phyloP scores from a whole-genome alignment of 2,329 filamentous ascomycete genomes.

The Colletotrichum navitas region DNA sequence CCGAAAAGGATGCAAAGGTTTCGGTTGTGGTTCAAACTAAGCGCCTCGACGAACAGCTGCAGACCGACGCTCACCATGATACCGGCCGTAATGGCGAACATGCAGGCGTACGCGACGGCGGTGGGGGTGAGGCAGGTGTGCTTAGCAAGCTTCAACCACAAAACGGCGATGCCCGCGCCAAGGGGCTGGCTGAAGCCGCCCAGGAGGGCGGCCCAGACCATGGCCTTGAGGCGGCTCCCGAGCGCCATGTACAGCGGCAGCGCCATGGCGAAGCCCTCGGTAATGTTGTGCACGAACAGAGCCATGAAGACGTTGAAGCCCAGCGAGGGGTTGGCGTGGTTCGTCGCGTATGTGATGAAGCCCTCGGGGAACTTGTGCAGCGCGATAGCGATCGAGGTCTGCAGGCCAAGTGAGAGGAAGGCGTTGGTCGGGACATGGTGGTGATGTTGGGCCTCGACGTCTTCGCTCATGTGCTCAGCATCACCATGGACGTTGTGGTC shows the following conservation, averaged over 20 bases:
- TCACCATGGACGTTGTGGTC: constrained; percentile 46
- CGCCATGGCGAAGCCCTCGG: constrained; percentile 95
- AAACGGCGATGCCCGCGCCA: constrained; percentile 84
- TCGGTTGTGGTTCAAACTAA: constrained; percentile 84
- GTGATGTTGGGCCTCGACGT: constrained; percentile 76
- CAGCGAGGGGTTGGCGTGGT: constrained; percentile 90
- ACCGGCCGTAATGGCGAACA: constrained; percentile 91
- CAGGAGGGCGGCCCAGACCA: constrained; percentile 84
- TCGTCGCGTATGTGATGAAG: constrained; percentile 94
- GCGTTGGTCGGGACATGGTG: constrained; percentile 96
- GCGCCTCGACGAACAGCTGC: constrained; percentile 87
- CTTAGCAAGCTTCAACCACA: constrained; percentile 84
- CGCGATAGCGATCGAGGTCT: constrained; percentile 94
- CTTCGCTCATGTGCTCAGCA: constrained; percentile 49
- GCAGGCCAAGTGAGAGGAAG: constrained; percentile 93
- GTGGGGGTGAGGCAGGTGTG: constrained; percentile 63
- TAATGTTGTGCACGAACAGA: constrained; percentile 97
- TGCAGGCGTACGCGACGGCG: constrained; percentile 76
- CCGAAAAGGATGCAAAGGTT: constrained; percentile 83
- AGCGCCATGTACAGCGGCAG: constrained; percentile 93
- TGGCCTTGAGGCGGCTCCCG: constrained; percentile 82
- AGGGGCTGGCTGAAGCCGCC: constrained; percentile 90
- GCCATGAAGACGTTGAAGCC: constrained; percentile 95
- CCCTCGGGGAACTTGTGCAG: constrained; percentile 94
- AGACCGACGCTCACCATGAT: constrained; percentile 96